These are phyloP conservation scores for Thuidium tamariscinum DNA, from an alignment of 225 moss, liverwort and hornwort species.

Conservation along the genomic window DNA sequence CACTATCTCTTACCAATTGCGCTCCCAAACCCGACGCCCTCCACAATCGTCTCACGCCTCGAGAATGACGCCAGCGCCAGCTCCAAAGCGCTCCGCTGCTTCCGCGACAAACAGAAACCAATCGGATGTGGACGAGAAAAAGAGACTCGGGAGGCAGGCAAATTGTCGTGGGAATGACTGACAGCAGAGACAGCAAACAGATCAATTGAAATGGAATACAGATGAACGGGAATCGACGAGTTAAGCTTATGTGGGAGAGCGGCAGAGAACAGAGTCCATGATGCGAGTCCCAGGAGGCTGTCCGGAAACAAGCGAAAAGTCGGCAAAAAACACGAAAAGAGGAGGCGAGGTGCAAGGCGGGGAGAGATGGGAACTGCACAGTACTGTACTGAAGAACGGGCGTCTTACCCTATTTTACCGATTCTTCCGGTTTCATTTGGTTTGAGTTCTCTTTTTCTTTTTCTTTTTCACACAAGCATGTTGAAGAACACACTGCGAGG, in stretches of 20 bases:
- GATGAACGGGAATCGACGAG: background rate
- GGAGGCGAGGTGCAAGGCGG: background rate
- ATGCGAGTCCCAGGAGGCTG: background rate
- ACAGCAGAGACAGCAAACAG: background rate
- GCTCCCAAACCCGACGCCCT: background rate
- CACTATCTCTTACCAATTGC: background rate
- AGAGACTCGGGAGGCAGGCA: background rate
- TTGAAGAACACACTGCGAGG: too few species aligned
- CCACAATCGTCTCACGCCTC: background rate
- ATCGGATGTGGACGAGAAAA: background rate
- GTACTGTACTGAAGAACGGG: background rate
- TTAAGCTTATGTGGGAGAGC: background rate
- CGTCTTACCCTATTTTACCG: background rate
- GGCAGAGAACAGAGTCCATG: background rate
- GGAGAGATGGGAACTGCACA: background rate
- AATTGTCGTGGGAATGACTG: background rate
- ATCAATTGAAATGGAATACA: background rate
- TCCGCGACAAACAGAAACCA: background rate
- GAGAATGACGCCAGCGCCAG: background rate
- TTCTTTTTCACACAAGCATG: too few species aligned
- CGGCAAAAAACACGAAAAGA: background rate
- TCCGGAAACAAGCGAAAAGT: background rate
- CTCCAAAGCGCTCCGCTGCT: background rate
- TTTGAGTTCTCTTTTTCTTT: too few species aligned
- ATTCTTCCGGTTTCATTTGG: background rate